Base-by-base conservation (phyloP, 73 alveolate species). In the Blepharisma japonicum region DNA sequence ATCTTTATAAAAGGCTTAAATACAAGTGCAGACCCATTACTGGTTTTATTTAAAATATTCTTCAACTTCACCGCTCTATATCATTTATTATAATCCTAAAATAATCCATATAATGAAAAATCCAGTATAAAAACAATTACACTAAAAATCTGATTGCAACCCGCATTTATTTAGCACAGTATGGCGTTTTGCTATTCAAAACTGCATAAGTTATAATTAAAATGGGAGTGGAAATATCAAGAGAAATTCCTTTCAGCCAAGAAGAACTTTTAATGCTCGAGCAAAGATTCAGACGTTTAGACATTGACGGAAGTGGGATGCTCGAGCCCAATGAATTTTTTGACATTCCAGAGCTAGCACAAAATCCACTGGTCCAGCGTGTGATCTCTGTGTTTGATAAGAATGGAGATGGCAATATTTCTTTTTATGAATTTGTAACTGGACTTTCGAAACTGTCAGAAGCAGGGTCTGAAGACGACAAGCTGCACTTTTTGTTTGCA, bases 261-360 rank as follows among this genome's bases (percentile, higher is more conserved):
- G 66, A 70, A 5, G 80, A 70, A 70, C 39, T 70, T 11, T 54
- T 70, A 9, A 70, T 45, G 80, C 86, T 85, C 61, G 79, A 82
- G 78, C 81, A 90, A 80, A 91, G 95, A 61, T 95, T 95, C 83
- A 66, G 86, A 71, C 84, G 89, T 79, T 89, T 95, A 77, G 99
- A 95, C 81, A 90, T 89, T 79, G 96, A 95, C 71, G 86, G 89
- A 78, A 86, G 95, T 14, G 99, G 99, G 6, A 80, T 90, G 68
- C 84, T 95, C n/a, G 99, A 95, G 85, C 98, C 98, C 42, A 94
- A 94, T 70, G 99, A 95, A 84, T 95, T 95, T 78, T 95, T 95
- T 80, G 98, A 94, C 77, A 93, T 95, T 55, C 99, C 99, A 49
- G 99, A 95, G 78, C 87, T 95, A 71, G 96, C 97, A 47, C 88